Evolutionary conservation across 2,329 filamentous ascomycete species (phyloP).

Genomic region (Ophiostoma sp.): DNA sequence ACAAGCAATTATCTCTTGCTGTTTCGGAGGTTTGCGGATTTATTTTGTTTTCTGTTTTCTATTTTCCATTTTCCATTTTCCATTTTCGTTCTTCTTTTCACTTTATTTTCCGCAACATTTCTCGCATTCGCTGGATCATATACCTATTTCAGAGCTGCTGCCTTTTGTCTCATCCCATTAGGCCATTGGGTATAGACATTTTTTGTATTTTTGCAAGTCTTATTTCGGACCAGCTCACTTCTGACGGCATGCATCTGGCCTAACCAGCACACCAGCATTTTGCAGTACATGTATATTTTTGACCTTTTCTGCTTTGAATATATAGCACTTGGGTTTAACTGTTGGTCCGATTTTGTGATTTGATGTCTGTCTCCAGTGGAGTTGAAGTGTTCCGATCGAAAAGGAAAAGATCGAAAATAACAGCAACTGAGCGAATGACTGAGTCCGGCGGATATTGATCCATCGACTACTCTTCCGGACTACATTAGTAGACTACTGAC

Average conservation of each 20-base stretch:
- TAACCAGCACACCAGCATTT: background rate
- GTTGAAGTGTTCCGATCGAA: background rate
- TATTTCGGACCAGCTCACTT: background rate
- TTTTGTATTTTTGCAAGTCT: background rate
- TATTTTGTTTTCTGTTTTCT: background rate
- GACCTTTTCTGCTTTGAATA: background rate
- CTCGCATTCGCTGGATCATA: background rate
- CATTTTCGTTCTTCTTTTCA: background rate
- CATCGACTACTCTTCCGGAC: background rate
- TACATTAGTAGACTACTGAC: background rate
- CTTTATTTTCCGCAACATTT: background rate
- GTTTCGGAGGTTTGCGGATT: background rate
- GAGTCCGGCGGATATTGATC: background rate
- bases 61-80: background rate
- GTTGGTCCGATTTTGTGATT: background rate
- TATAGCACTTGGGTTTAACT: background rate
- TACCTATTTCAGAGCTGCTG: slow-evolving; percentile 12
- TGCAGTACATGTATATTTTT: background rate
- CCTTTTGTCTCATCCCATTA: background rate
- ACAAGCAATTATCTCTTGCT: background rate
- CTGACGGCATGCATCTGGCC: background rate
- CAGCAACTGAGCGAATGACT: background rate
- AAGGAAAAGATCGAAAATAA: background rate
- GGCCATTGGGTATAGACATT: background rate
- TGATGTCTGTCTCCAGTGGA: background rate